These are phyloP conservation scores for Chrysanthemum lavandulifolium DNA, from an alignment of 129 eudicot genomes.

Conservation along the genomic window DNA sequence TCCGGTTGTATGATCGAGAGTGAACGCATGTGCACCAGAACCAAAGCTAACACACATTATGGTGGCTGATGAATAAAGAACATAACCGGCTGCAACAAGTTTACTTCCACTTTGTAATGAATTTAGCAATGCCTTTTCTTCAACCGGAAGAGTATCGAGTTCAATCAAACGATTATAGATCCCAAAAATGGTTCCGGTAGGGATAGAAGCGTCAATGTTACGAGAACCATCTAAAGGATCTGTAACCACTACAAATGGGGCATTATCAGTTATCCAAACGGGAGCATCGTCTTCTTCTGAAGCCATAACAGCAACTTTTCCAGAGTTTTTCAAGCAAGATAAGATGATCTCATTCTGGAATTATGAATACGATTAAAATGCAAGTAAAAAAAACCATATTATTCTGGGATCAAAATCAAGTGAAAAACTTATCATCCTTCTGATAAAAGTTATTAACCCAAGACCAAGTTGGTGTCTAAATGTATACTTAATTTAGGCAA, in stretches of 20 bases:
- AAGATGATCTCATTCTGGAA: slow-evolving; percentile 84
- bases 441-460: no score
- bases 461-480: no score
- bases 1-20: slow-evolving; percentile 78
- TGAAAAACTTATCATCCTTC: no score
- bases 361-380: background rate
- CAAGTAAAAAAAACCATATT: background rate
- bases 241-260: slow-evolving; percentile 90
- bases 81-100: slow-evolving; percentile 90
- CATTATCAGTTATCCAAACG: slow-evolving; percentile 79
- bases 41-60: slow-evolving; percentile 85
- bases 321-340: slow-evolving; percentile 69
- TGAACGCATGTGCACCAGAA: slow-evolving; percentile 77
- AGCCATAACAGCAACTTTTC: slow-evolving; percentile 99
- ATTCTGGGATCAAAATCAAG: no score
- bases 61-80: slow-evolving; percentile 96
- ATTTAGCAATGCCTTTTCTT: slow-evolving; percentile 76
- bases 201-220: slow-evolving; percentile 95
- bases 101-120: slow-evolving; percentile 83
- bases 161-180: slow-evolving; percentile 76
- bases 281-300: slow-evolving; percentile 98
- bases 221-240: slow-evolving; percentile 99
- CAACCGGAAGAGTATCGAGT: slow-evolving; percentile 62
- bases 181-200: slow-evolving; percentile 98
- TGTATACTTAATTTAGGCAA: no score